These are phyloP conservation scores for Agapanthus africanus DNA, from an alignment of 106 monocot genomes.

Conservation along the genomic window DNA sequence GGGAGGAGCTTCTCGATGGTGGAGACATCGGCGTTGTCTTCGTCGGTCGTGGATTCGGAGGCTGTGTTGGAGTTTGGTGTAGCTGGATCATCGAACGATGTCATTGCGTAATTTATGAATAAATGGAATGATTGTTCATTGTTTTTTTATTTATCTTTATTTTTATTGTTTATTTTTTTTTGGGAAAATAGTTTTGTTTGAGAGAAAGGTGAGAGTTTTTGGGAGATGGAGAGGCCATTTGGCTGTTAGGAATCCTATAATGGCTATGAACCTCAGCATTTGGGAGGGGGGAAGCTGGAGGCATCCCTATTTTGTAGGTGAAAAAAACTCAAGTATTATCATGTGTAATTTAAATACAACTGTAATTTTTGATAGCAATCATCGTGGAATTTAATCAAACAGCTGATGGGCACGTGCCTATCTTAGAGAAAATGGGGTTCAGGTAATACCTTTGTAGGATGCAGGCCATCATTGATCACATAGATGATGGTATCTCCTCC, in stretches of 20 bases:
- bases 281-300: conserved; percentile 1
- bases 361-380: too few relatives aligned
- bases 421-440: too few relatives aligned
- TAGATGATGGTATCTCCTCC: too few relatives aligned
- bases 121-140: neutral
- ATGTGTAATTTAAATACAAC: neutral
- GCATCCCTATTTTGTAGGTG: neutral
- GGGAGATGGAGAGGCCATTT: neutral
- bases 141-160: neutral
- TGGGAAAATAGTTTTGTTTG: neutral
- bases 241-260: conserved; percentile 7
- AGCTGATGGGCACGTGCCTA: too few relatives aligned
- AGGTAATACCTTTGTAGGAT: too few relatives aligned
- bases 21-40: conserved; percentile 7
- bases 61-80: neutral
- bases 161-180: conserved; percentile 3
- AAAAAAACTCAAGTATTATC: neutral
- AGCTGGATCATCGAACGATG: conserved; percentile 2
- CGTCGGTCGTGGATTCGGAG: neutral
- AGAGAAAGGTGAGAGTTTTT: neutral
- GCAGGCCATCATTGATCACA: too few relatives aligned
- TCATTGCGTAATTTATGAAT: neutral
- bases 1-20: conserved; percentile 28
- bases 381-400: too few relatives aligned
- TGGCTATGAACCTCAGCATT: conserved; percentile 14